These are phyloP conservation scores for Albifimbria verrucaria DNA, from an alignment of 2,329 filamentous ascomycete species.

Conservation along the genomic window DNA sequence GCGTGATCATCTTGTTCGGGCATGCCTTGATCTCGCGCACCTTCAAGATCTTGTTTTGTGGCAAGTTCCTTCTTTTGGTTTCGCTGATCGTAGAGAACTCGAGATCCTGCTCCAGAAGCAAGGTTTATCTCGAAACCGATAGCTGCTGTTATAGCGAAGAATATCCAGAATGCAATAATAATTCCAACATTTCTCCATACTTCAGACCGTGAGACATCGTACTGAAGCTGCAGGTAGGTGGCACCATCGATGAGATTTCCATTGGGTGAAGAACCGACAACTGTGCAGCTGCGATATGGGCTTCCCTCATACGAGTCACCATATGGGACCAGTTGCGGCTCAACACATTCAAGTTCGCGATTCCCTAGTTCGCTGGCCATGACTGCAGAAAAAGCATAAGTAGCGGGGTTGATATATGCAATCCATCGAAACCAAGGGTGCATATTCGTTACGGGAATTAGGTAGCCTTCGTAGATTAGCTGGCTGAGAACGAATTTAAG, in stretches of 20 bases:
- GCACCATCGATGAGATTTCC: constrained; percentile 44
- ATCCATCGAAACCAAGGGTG: constrained; percentile 50
- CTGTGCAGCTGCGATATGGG: constrained; percentile 46
- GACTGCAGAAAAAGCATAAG: constrained; percentile 61
- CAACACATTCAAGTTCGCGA: constrained; percentile 53
- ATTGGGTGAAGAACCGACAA: constrained; percentile 41
- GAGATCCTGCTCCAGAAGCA: not conserved
- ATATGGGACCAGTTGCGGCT: constrained; percentile 51
- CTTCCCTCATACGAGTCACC: constrained; percentile 30
- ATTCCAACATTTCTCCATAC: constrained; percentile 73
- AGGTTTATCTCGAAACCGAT: constrained; percentile 56
- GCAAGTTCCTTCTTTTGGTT: constrained; percentile 30
- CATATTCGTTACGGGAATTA: constrained; percentile 44
- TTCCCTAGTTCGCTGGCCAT: constrained; percentile 57
- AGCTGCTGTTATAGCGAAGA: constrained; percentile 68
- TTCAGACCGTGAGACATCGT: constrained; percentile 49
- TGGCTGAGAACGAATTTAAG: constrained; percentile 34
- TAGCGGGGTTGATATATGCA: constrained; percentile 48
- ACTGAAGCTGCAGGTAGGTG: constrained; percentile 46
- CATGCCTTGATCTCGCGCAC: not conserved
- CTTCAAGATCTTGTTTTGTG: constrained; percentile 5
- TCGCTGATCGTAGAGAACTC: not conserved
- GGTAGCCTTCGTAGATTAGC: constrained; percentile 53
- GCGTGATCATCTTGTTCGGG: not conserved
- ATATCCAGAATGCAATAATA: constrained; percentile 65